Evolutionary conservation across 192 early-diverging fungal genomes (phyloP).

Genomic region (Backusella parvicylindrica): DNA sequence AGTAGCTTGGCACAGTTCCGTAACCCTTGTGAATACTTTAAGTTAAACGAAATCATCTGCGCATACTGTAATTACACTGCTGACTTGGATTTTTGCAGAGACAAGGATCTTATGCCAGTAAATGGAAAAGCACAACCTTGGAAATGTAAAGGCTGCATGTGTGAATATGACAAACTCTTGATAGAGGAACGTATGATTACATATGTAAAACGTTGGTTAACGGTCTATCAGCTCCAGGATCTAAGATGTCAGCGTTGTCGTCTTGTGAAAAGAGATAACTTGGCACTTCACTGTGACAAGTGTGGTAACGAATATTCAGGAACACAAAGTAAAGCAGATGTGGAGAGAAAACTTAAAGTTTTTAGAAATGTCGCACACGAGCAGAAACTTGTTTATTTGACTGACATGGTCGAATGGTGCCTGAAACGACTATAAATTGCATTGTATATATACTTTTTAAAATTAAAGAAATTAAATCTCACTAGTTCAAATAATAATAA

Average conservation of each 20-base stretch:
- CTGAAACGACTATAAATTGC: not conserved
- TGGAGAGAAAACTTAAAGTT: conserved; percentile 54
- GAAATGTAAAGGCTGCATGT: conserved; percentile 74
- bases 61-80: conserved; percentile 79
- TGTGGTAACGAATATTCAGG: conserved; percentile 68
- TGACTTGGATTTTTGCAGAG: conserved; percentile 91
- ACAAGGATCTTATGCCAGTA: conserved; percentile 60
- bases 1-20: conserved; percentile 68
- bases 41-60: conserved; percentile 81
- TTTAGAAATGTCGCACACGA: conserved; percentile 62
- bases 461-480: not conserved
- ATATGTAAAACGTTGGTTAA: conserved; percentile 60
- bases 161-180: conserved; percentile 70
- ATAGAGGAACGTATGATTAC: conserved; percentile 86
- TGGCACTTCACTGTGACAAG: conserved; percentile 63
- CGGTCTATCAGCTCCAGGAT: conserved; percentile 89
- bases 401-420: not conserved
- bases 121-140: conserved; percentile 50
- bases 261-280: conserved; percentile 75
- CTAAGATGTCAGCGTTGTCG: conserved; percentile 78
- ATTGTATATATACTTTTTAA: not conserved
- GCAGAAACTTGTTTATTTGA: conserved; percentile 39
- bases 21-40: conserved; percentile 81
- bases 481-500: no score
- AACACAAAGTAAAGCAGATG: conserved; percentile 44